These are phyloP conservation scores for Phoma sp. DNA, from an alignment of 2,329 filamentous ascomycete species.

Conservation along the genomic window DNA sequence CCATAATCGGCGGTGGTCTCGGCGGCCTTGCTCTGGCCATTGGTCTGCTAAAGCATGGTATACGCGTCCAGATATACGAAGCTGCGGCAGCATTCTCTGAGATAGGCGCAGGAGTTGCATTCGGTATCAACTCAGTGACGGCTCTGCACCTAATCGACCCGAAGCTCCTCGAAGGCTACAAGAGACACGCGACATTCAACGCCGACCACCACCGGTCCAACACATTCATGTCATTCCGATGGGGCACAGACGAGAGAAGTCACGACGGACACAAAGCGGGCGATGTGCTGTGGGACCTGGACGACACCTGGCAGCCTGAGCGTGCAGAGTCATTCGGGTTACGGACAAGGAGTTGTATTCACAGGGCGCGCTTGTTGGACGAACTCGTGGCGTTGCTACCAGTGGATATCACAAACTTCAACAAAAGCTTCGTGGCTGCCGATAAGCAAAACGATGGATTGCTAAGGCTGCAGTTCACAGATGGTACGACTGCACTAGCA, in stretches of 20 bases:
- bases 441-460: conserved; percentile 45
- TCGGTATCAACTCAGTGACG: conserved; percentile 51
- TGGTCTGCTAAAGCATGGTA: conserved; percentile 21
- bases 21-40: conserved; percentile 32
- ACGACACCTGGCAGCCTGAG: conserved; percentile 44
- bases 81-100: conserved; percentile 25
- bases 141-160: conserved; percentile 52
- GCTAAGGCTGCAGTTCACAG: conserved; percentile 47
- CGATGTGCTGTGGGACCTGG: conserved; percentile 49
- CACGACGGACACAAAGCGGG: conserved; percentile 3
- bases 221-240: conserved; percentile 41
- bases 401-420: conserved; percentile 27
- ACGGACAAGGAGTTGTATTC: conserved; percentile 22
- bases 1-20: conserved; percentile 30
- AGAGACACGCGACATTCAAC: conserved; percentile 49
- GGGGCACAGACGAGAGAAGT: conserved; percentile 6
- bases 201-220: conserved; percentile 45
- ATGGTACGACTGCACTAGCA: conserved; percentile 45
- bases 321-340: conserved; percentile 44
- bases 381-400: conserved; percentile 55
- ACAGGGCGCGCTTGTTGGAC: conserved; percentile 51
- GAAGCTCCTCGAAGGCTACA: conserved; percentile 47
- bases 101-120: conserved; percentile 32
- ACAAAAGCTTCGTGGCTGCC: conserved; percentile 26
- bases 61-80: conserved; percentile 36